phyloP scores from a whole-genome alignment of 108 stramenopile species.

The Craspedostauros australis region DNA sequence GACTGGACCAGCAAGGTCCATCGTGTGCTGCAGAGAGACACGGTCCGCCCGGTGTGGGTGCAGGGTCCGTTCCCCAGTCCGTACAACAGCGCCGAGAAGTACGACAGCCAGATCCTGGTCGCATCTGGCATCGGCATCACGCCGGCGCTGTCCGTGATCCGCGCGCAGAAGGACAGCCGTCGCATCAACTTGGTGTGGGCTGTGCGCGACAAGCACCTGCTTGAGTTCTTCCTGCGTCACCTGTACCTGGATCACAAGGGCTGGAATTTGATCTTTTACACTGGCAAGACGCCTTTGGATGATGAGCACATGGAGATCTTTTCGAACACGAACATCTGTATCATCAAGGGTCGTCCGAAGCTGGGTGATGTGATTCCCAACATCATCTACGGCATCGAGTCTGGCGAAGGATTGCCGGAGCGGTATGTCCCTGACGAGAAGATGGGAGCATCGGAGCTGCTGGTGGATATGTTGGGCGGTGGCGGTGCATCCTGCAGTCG shows the following conservation, averaged over 20 bases:
- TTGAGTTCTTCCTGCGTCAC: slow-evolving; percentile 44
- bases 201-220: slow-evolving; percentile 31
- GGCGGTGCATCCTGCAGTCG: no score
- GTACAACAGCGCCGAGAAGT: slow-evolving; percentile 32
- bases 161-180: slow-evolving; percentile 28
- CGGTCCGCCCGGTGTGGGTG: slow-evolving; percentile 38
- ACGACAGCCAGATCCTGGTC: slow-evolving; percentile 39
- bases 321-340: slow-evolving; percentile 19
- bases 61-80: slow-evolving; percentile 41
- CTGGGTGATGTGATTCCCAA: slow-evolving; percentile 26
- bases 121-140: slow-evolving; percentile 46
- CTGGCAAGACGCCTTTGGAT: slow-evolving; percentile 41
- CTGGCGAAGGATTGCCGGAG: slow-evolving; percentile 19
- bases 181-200: slow-evolving; percentile 44
- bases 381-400: slow-evolving; percentile 33
- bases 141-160: slow-evolving; percentile 37
- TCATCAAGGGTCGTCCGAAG: slow-evolving; percentile 30
- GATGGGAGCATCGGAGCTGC: background rate
- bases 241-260: slow-evolving; percentile 35
- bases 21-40: slow-evolving; percentile 21
- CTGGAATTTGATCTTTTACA: slow-evolving; percentile 46
- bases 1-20: slow-evolving; percentile 45
- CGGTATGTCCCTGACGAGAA: slow-evolving; percentile 3
- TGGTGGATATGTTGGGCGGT: slow-evolving; percentile 12
- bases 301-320: background rate